These are phyloP conservation scores for Trypanosoma cruzi DNA, from an alignment of 208 protist species.

Conservation along the genomic window DNA sequence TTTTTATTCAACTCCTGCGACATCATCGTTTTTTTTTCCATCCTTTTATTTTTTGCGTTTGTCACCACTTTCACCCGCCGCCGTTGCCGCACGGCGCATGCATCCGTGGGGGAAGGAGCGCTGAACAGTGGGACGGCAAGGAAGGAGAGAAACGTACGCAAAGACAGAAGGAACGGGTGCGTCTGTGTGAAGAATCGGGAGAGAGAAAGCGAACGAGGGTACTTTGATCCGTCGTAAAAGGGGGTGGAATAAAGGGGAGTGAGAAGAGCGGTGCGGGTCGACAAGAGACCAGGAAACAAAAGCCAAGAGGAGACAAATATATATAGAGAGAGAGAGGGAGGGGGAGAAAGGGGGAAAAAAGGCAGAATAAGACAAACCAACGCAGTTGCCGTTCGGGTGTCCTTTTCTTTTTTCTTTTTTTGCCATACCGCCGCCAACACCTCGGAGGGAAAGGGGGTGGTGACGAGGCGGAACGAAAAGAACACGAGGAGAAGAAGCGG, in stretches of 20 bases:
- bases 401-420: no score
- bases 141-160: neutral
- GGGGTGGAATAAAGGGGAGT: neutral
- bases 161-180: neutral
- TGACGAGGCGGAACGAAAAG: neutral
- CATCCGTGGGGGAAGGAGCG: neutral
- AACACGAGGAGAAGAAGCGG: no score
- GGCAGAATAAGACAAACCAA: neutral
- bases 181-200: neutral
- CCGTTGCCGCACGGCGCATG: neutral
- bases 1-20: neutral
- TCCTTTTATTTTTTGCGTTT: neutral
- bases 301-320: neutral
- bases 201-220: neutral
- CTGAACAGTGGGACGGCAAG: slow-evolving; percentile 3
- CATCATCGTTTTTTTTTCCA: neutral
- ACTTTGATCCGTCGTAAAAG: neutral
- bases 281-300: neutral
- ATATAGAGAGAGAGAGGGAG: neutral
- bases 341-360: neutral
- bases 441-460: neutral
- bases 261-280: neutral
- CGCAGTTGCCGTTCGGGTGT: no score
- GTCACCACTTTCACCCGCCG: neutral
- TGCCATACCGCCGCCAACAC: no score